Evolutionary conservation across 179 eudicot species (phyloP).

Genomic region (Carnegiea gigantea): DNA sequence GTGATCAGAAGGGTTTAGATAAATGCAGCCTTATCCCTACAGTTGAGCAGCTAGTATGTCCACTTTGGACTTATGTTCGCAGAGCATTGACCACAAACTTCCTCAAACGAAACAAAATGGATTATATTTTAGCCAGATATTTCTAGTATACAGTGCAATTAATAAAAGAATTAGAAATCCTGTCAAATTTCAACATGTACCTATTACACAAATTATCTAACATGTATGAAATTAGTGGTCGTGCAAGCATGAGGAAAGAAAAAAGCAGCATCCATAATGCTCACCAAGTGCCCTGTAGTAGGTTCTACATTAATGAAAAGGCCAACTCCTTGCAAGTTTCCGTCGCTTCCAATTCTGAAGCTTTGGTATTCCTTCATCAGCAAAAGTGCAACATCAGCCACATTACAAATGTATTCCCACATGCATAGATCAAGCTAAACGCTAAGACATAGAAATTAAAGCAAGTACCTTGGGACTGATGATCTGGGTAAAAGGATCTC

Average conservation of each 20-base stretch:
- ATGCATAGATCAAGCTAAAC: background rate
- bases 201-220: background rate
- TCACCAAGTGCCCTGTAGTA: slow-evolving; percentile 76
- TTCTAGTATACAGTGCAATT: too few species aligned
- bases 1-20: background rate
- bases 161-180: too few species aligned
- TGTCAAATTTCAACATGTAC: too few species aligned
- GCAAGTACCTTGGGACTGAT: slow-evolving; percentile 81
- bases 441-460: background rate
- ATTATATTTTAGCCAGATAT: background rate
- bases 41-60: background rate
- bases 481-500: slow-evolving; percentile 91
- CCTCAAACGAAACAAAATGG: background rate
- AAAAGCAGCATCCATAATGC: slow-evolving; percentile 12
- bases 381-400: slow-evolving; percentile 8
- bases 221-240: background rate
- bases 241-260: background rate
- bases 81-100: background rate
- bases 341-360: slow-evolving; percentile 91
- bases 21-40: background rate
- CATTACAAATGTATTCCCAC: background rate
- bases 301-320: slow-evolving; percentile 77
- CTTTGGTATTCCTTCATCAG: slow-evolving; percentile 79
- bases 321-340: slow-evolving; percentile 96
- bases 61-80: background rate